Evolutionary conservation across 225 moss, liverwort and hornwort genomes (phyloP).

Genomic region (Neckera pumila): DNA sequence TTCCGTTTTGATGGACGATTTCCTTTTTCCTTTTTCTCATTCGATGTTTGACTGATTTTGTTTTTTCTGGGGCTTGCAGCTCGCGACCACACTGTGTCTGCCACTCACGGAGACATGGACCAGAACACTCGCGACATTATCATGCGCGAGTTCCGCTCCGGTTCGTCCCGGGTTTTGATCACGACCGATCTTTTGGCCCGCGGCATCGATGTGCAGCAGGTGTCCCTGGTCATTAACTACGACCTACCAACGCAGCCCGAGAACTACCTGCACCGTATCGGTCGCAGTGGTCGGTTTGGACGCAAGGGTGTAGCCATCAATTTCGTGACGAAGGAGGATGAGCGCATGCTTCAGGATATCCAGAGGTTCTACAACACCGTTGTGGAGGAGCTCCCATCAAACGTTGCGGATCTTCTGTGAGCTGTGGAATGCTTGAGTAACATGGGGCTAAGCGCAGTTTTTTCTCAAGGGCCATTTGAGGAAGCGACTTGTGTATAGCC

Average conservation of each 20-base stretch:
- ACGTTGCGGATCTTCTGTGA: slow-evolving; percentile 46
- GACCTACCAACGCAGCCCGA: slow-evolving; percentile 67
- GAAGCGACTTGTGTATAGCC: neutral
- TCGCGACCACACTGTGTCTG: slow-evolving; percentile 64
- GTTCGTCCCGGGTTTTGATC: slow-evolving; percentile 64
- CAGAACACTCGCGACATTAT: slow-evolving; percentile 79
- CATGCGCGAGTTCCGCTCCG: slow-evolving; percentile 76
- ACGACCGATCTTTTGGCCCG: slow-evolving; percentile 71
- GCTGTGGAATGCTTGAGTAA: neutral
- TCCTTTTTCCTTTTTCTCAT: neutral
- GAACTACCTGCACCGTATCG: slow-evolving; percentile 75
- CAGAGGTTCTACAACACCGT: slow-evolving; percentile 84
- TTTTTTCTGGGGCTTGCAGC: neutral
- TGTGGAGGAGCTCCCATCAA: slow-evolving; percentile 49
- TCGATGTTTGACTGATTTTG: too few relatives aligned
- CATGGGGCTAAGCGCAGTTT: neutral
- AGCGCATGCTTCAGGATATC: slow-evolving; percentile 75
- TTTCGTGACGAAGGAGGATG: slow-evolving; percentile 77
- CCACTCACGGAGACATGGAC: slow-evolving; percentile 78
- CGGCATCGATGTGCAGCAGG: slow-evolving; percentile 77
- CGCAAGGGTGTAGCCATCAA: slow-evolving; percentile 80
- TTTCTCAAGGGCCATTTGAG: neutral
- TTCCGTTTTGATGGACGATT: neutral
- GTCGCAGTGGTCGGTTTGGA: slow-evolving; percentile 68
- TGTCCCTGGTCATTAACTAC: slow-evolving; percentile 8